phyloP scores from a whole-genome alignment of 306 rosid species.

The Quercus rubra region DNA sequence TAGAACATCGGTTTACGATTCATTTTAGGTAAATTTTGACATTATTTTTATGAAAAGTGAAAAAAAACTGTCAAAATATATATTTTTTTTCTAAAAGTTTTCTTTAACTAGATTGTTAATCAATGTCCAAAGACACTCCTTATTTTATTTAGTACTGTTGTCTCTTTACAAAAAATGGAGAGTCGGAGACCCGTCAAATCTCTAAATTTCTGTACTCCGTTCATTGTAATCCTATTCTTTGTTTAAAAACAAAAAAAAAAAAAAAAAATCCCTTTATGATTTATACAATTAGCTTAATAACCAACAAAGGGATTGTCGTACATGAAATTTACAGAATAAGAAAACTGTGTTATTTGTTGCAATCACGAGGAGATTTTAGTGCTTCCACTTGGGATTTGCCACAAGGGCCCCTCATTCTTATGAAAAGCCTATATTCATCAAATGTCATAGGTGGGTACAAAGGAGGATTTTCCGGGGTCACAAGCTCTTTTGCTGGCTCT shows the following conservation, averaged over 20 bases:
- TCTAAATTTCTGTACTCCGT: not conserved
- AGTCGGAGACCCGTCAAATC: not conserved
- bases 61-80: too few relatives aligned
- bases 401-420: slow-evolving; percentile 68
- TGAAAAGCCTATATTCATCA: slow-evolving; percentile 77
- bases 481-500: slow-evolving; percentile 57
- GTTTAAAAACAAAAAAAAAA: too few relatives aligned
- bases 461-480: slow-evolving; percentile 50
- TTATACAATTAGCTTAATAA: slow-evolving; percentile 9
- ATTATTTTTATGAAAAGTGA: too few relatives aligned
- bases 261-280: not conserved
- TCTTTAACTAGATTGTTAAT: rapidly evolving
- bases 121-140: rapidly evolving
- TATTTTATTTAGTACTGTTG: too few relatives aligned
- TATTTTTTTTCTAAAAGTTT: too few relatives aligned
- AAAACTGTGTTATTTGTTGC: slow-evolving; percentile 8
- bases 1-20: rapidly evolving
- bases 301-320: not conserved
- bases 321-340: slow-evolving; percentile 13
- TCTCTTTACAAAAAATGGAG: not conserved
- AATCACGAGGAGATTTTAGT: slow-evolving; percentile 33
- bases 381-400: slow-evolving; percentile 90
- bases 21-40: too few relatives aligned
- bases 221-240: not conserved
- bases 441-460: slow-evolving; percentile 70